These are phyloP conservation scores for Elsinoe australis DNA, from an alignment of 2,329 filamentous ascomycete genomes.

Conservation along the genomic window DNA sequence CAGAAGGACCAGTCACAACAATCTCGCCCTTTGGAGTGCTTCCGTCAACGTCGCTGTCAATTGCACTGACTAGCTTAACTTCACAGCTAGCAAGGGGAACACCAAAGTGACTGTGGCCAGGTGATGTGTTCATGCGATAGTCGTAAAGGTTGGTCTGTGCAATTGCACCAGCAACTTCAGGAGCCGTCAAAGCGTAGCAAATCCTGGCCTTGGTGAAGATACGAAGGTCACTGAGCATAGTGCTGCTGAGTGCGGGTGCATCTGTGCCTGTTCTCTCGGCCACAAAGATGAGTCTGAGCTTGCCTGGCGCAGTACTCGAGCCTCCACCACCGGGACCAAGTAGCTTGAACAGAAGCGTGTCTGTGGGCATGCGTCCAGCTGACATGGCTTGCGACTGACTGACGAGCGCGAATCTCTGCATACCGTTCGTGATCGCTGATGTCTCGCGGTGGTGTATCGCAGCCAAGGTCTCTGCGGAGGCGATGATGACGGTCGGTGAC, in stretches of 20 bases:
- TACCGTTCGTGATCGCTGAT: slow-evolving; percentile 46
- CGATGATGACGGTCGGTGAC: slow-evolving; percentile 73
- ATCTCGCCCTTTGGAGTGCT: slow-evolving; percentile 48
- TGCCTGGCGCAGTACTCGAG: slow-evolving; percentile 55
- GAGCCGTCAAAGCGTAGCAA: slow-evolving; percentile 74
- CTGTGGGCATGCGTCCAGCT: slow-evolving; percentile 64
- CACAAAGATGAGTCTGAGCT: slow-evolving; percentile 72
- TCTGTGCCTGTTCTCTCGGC: slow-evolving; percentile 62
- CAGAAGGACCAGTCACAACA: slow-evolving; percentile 63
- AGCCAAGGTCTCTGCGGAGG: slow-evolving; percentile 64
- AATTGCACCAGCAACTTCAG: slow-evolving; percentile 82
- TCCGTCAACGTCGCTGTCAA: slow-evolving; percentile 55
- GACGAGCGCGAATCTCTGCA: slow-evolving; percentile 63
- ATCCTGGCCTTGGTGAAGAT: slow-evolving; percentile 73
- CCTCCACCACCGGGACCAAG: slow-evolving; percentile 52
- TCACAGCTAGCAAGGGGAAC: slow-evolving; percentile 73
- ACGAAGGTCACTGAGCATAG: slow-evolving; percentile 69
- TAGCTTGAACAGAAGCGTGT: slow-evolving; percentile 55
- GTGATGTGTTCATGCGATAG: slow-evolving; percentile 54
- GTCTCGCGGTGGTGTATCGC: slow-evolving; percentile 58
- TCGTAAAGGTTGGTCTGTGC: slow-evolving; percentile 82
- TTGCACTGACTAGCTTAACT: slow-evolving; percentile 60
- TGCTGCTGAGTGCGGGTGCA: slow-evolving; percentile 57
- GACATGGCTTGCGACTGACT: slow-evolving; percentile 63
- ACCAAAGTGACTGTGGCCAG: slow-evolving; percentile 61